A percentile compares a stretch with the other conserved stretches of the same genome.
Conservation (phyloP, 805 yeast genomes). For the Starmerella sp. region DNA sequence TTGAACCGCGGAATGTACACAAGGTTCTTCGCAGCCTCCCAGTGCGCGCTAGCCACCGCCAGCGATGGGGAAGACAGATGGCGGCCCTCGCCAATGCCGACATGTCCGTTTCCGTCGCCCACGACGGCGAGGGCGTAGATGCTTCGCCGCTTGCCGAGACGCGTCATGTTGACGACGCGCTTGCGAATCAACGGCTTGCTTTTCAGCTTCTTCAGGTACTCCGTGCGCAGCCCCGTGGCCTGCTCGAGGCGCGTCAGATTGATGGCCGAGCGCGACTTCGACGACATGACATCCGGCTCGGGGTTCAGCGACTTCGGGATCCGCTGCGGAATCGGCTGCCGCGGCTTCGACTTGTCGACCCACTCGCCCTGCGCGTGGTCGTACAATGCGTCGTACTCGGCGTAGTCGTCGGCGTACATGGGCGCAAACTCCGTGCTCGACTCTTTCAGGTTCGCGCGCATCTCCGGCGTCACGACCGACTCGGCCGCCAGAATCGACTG, state of each 20-base stretch:
- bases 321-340: slow-evolving; percentile 46
- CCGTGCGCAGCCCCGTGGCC: slow-evolving; percentile 25
- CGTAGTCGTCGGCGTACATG: slow-evolving; percentile 56
- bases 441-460: slow-evolving; percentile 38
- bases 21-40: slow-evolving; percentile 86
- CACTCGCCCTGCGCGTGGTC: slow-evolving; percentile 45
- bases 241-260: slow-evolving; percentile 27
- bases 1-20: slow-evolving; percentile 76
- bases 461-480: slow-evolving; percentile 54
- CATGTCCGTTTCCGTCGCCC: slow-evolving; percentile 87
- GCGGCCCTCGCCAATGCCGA: slow-evolving; percentile 92
- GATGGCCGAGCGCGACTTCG: slow-evolving; percentile 24
- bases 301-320: slow-evolving; percentile 38
- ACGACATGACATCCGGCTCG: slow-evolving; percentile 28
- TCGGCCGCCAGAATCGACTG: slow-evolving; percentile 78
- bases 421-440: slow-evolving; percentile 53
- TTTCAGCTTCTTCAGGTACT: slow-evolving; percentile 22
- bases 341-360: slow-evolving; percentile 41
- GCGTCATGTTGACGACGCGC: slow-evolving; percentile 80
- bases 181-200: slow-evolving; percentile 34
- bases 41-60: slow-evolving; percentile 75
- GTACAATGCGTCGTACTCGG: slow-evolving; percentile 64
- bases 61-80: slow-evolving; percentile 44
- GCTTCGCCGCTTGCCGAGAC: slow-evolving; percentile 38
- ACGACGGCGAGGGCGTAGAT: slow-evolving; percentile 78